Conservation (phyloP, 1,139 yeast species). For the Sugiyamaella xylanicola region DNA sequence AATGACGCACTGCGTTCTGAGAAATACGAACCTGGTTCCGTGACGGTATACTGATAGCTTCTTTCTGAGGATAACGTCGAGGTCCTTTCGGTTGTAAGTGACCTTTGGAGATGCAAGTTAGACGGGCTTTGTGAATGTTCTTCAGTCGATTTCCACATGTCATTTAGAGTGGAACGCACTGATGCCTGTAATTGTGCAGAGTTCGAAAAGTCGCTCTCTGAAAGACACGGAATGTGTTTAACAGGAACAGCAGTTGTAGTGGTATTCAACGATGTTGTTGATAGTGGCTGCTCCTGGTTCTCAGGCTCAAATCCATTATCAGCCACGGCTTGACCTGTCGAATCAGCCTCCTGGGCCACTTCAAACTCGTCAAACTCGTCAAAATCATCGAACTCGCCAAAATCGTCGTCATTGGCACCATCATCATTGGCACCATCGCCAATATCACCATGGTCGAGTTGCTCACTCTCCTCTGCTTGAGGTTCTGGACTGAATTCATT, state of each 20-base stretch:
- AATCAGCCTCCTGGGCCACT: conserved; percentile 35
- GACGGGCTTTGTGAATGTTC: conserved; percentile 9
- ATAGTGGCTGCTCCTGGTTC: conserved; percentile 15
- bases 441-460: conserved; percentile 3
- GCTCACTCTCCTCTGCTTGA: not conserved
- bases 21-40: conserved; percentile 30
- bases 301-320: not conserved
- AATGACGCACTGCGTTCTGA: conserved; percentile 39
- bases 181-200: conserved; percentile 34
- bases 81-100: conserved; percentile 2
- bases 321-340: conserved; percentile 33
- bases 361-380: conserved; percentile 35
- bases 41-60: not conserved
- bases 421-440: conserved; percentile 8
- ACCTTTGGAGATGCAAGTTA: not conserved
- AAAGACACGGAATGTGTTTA: conserved; percentile 18
- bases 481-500: no score
- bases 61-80: not conserved
- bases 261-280: no score
- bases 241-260: not conserved
- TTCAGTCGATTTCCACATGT: conserved; percentile 7
- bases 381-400: conserved; percentile 26
- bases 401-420: not conserved
- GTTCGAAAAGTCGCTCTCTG: conserved; percentile 33
- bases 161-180: conserved; percentile 25